phyloP scores from a whole-genome alignment of 768 basidiomycete genomes.

The Mycena vulgaris region DNA sequence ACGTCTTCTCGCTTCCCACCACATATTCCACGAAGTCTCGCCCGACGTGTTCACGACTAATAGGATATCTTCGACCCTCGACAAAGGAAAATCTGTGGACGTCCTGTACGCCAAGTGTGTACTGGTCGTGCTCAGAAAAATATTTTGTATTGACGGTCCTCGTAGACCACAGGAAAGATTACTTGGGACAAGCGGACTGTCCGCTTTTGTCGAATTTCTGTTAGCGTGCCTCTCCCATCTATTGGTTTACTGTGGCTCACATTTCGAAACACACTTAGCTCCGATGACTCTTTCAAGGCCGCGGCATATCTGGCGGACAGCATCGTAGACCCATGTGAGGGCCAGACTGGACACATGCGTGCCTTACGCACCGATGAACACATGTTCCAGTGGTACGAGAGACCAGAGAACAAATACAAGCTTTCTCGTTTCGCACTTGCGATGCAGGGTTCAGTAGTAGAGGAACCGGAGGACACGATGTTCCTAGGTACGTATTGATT shows the following conservation, averaged over 20 bases:
- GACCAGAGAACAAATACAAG: constrained; percentile 10
- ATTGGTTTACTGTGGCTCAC: too few species aligned
- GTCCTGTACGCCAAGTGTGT: constrained; percentile 34
- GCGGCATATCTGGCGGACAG: constrained; percentile 39
- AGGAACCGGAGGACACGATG: constrained; percentile 8
- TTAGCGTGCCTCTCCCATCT: too few species aligned
- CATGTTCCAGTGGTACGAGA: constrained; percentile 31
- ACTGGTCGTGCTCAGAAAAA: constrained; percentile 19
- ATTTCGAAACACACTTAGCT: too few species aligned
- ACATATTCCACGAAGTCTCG: constrained; percentile 50
- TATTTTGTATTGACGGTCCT: constrained; percentile 34
- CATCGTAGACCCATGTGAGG: neutral
- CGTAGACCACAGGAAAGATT: constrained; percentile 13
- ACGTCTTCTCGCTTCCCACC: constrained; percentile 50
- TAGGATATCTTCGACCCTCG: constrained; percentile 46
- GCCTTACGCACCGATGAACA: constrained; percentile 13
- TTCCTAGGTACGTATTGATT: constrained; percentile 6
- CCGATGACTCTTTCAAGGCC: neutral
- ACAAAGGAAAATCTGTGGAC: constrained; percentile 39
- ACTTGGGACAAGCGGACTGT: too few species aligned
- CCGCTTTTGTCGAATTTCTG: too few species aligned
- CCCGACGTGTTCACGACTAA: constrained; percentile 51
- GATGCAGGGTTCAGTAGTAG: neutral
- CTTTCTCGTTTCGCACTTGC: constrained; percentile 19
- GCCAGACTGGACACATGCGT: neutral